These are phyloP conservation scores for Aspergillus baeticus DNA, from an alignment of 495 filamentous ascomycete species.

Conservation along the genomic window DNA sequence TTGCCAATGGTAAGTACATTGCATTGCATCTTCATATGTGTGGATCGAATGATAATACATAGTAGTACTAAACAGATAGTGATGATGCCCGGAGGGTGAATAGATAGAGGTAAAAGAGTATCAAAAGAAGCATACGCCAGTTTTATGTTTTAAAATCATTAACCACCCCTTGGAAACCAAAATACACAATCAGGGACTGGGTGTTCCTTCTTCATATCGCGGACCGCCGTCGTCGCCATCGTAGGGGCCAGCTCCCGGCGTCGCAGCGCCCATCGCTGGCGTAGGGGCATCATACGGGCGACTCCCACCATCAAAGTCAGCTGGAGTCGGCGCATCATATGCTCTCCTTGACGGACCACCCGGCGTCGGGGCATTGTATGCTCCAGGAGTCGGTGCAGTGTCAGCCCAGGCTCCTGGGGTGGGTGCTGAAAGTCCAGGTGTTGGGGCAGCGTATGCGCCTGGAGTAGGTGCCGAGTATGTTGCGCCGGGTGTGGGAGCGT, in stretches of 20 bases:
- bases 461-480: constrained; percentile 54
- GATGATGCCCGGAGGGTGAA: background rate
- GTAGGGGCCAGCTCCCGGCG: constrained; percentile 65
- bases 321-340: constrained; percentile 61
- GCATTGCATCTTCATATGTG: background rate
- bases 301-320: constrained; percentile 52
- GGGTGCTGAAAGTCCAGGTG: constrained; percentile 71
- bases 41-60: constrained; percentile 4
- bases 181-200: constrained; percentile 39
- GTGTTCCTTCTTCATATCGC: constrained; percentile 54
- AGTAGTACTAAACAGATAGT: background rate
- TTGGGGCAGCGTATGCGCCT: constrained; percentile 59
- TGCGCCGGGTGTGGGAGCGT: constrained; percentile 77
- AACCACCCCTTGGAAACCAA: background rate
- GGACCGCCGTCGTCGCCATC: constrained; percentile 58
- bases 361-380: constrained; percentile 61
- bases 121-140: constrained; percentile 1
- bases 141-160: constrained; percentile 1
- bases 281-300: constrained; percentile 73
- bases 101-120: background rate
- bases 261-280: constrained; percentile 75
- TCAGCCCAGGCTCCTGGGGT: constrained; percentile 72
- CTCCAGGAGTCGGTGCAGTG: constrained; percentile 63
- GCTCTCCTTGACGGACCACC: constrained; percentile 37
- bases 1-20: background rate